Percentiles rank a stretch among this genome's conserved stretches.
Evolutionary conservation across 805 yeast species (phyloP).

Genomic region (Candida xyloterini): DNA sequence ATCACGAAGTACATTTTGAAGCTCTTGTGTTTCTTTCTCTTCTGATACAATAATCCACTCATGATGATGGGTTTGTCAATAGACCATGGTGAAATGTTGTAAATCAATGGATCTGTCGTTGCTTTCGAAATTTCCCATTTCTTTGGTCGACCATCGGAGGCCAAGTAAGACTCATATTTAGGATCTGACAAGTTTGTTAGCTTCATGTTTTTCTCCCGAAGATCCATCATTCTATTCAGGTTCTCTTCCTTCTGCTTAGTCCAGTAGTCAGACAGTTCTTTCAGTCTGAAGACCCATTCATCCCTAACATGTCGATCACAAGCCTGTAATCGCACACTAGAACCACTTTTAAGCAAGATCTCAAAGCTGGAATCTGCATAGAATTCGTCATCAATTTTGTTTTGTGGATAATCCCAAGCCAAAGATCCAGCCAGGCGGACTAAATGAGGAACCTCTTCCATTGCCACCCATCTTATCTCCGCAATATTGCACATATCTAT

Average conservation of each 20-base stretch:
- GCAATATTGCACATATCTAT: constrained; percentile 55
- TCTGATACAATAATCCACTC: constrained; percentile 68
- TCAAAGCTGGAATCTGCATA: constrained; percentile 51
- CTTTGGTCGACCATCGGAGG: constrained; percentile 31
- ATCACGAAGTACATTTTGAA: constrained; percentile 62
- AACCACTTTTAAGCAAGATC: constrained; percentile 46
- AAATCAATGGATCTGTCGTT: constrained; percentile 48
- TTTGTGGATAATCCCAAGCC: constrained; percentile 28
- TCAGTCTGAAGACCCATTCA: constrained; percentile 63
- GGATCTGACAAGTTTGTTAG: constrained; percentile 48
- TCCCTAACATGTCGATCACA: constrained; percentile 46
- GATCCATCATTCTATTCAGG: constrained; percentile 31
- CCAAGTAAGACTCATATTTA: constrained; percentile 51
- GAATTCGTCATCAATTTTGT: constrained; percentile 19
- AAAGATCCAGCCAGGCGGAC: constrained; percentile 31
- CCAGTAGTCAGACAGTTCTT: constrained; percentile 58
- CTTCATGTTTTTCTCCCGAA: constrained; percentile 45
- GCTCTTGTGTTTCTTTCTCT: constrained; percentile 63
- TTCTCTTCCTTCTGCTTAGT: constrained; percentile 41
- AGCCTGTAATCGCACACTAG: constrained; percentile 52
- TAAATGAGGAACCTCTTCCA: constrained; percentile 22
- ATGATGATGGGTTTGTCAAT: constrained; percentile 57
- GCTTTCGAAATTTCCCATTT: constrained; percentile 58
- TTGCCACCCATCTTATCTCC: constrained; percentile 36
- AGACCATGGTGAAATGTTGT: constrained; percentile 56